Conservation (phyloP, 2,329 filamentous ascomycete species). For the Tolypocladium tropicale region DNA sequence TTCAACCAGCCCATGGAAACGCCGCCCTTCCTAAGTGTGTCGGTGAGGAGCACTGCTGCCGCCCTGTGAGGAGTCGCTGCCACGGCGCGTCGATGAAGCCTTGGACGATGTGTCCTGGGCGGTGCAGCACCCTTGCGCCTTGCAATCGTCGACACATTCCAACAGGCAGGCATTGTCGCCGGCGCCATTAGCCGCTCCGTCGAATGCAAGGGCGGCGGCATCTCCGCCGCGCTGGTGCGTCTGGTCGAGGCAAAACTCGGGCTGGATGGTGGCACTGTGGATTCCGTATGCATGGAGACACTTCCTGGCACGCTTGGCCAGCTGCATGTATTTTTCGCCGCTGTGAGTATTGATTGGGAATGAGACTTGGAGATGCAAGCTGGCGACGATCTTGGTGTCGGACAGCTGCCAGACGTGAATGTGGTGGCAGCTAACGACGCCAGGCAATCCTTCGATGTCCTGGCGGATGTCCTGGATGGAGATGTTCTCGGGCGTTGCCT, state of each 20-base stretch:
- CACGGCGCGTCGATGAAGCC: constrained; percentile 23
- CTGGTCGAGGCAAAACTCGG: constrained; percentile 62
- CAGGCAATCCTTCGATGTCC: constrained; percentile 77
- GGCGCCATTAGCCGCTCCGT: constrained; percentile 19
- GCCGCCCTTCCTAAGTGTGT: constrained; percentile 1
- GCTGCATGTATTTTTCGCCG: constrained; percentile 75
- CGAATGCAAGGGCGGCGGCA: constrained; percentile 21
- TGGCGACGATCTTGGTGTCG: constrained; percentile 88
- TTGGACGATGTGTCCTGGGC: constrained; percentile 19
- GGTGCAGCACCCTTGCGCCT: constrained; percentile 20
- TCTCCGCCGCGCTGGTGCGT: constrained; percentile 29
- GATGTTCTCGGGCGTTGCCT: constrained; percentile 85
- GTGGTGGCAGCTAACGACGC: constrained; percentile 86
- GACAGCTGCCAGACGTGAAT: constrained; percentile 97
- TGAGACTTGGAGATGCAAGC: constrained; percentile 83
- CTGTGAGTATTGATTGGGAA: constrained; percentile 81
- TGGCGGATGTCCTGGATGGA: constrained; percentile 83
- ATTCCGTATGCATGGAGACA: constrained; percentile 95
- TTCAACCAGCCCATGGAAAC: background rate
- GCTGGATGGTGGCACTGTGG: constrained; percentile 94
- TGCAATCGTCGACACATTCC: constrained; percentile 30
- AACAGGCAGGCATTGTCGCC: constrained; percentile 35
- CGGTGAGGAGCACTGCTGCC: constrained; percentile 5
- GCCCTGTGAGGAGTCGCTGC: constrained; percentile 21
- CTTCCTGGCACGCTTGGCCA: constrained; percentile 70